Conservation (phyloP, 2,329 filamentous ascomycete genomes). For the Fusarium sp. region DNA sequence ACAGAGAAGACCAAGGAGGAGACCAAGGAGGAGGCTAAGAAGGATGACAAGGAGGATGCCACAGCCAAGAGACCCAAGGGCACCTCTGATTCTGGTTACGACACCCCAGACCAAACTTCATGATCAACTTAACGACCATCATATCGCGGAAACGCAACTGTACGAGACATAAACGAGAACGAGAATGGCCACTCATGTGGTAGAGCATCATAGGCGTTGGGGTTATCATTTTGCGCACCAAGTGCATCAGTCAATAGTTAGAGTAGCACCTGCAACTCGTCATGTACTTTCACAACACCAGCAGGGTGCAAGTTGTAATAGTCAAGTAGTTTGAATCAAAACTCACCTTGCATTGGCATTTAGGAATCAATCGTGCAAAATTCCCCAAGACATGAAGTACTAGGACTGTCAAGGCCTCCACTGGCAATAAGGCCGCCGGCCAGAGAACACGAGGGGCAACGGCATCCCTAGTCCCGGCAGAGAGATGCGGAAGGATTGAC, state of each 20-base stretch:
- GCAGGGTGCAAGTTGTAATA: background rate
- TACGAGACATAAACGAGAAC: background rate
- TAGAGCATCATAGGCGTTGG: conserved; percentile 23
- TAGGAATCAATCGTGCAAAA: background rate
- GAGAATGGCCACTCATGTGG: background rate
- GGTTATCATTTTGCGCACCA: conserved; percentile 8
- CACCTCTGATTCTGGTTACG: conserved; percentile 51
- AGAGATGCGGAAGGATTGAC: conserved; percentile 12
- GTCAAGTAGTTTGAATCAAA: background rate
- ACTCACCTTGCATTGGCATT: background rate
- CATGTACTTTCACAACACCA: background rate
- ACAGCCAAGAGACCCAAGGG: conserved; percentile 44
- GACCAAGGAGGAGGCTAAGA: conserved; percentile 19
- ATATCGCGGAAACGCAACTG: conserved; percentile 5
- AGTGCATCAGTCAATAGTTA: background rate
- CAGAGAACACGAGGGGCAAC: conserved; percentile 35
- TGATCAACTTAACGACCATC: conserved; percentile 27
- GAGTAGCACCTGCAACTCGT: background rate
- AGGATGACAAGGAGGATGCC: background rate
- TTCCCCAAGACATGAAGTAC: background rate
- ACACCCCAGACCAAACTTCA: conserved; percentile 42
- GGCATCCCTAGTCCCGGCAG: conserved; percentile 19
- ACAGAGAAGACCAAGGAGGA: conserved; percentile 25
- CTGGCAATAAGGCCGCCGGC: background rate
- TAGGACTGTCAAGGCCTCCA: background rate